Percentiles rank a stretch among this genome's conserved stretches.
These are phyloP conservation scores for Tritrichomonas musculus DNA, from an alignment of 208 protist genomes.

Conservation along the genomic window DNA sequence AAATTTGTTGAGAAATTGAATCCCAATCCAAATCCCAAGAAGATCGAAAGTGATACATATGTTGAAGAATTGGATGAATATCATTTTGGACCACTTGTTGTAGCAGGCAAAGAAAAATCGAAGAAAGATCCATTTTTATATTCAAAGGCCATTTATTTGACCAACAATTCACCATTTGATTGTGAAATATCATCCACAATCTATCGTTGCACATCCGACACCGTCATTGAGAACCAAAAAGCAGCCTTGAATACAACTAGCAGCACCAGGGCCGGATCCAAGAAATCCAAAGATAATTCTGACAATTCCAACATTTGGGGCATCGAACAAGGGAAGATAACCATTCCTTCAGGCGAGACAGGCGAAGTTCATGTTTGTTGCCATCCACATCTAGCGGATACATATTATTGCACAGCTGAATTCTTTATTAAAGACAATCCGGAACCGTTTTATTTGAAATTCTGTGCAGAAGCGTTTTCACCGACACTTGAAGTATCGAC, in stretches of 20 bases:
- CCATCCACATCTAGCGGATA: not conserved
- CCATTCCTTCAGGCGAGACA: not conserved
- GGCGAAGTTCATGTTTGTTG: not conserved
- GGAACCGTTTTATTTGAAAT: not conserved
- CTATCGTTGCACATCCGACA: no score
- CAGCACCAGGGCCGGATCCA: no score
- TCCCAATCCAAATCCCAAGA: not conserved
- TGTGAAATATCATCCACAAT: not conserved
- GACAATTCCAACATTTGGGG: not conserved
- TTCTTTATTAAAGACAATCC: conserved; percentile 19
- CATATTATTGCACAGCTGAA: not conserved
- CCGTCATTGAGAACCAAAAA: no score
- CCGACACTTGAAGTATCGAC: not conserved
- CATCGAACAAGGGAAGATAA: not conserved
- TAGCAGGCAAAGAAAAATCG: not conserved
- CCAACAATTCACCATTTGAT: not conserved
- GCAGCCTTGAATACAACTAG: not conserved
- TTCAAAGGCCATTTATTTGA: not conserved
- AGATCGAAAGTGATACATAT: not conserved
- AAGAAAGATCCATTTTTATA: not conserved
- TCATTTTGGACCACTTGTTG: not conserved
- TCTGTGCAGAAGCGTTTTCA: not conserved
- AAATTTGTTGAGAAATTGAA: no score
- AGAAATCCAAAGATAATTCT: no score
- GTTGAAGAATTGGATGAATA: not conserved